Evolutionary conservation across 768 basidiomycete genomes (phyloP), one percentile per base, ranked within the genome.

Genomic region (Kwoniella shandongensis): DNA sequence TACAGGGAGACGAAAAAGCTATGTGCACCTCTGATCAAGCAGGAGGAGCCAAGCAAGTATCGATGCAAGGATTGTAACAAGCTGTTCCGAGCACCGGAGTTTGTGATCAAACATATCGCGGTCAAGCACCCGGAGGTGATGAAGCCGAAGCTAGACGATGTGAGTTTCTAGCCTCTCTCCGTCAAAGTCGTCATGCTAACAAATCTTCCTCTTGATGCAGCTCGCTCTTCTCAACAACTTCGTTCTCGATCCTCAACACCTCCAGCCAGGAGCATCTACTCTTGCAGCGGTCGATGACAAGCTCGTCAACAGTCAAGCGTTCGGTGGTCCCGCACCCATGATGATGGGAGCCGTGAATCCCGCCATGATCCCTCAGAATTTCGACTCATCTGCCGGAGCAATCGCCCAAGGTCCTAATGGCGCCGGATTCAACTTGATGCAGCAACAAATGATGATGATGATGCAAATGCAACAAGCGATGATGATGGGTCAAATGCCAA

Each of bases 11-110:
- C 93, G 48, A 82, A 84, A 48, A 89, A 86, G 69, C 82, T 86
- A 12, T 85, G 87, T 22, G 88, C 88, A 54, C 86, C 86, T 1
- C 82, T 82, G 74, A 83, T 98, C 76, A 93, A 93, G 78, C 88
- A 91, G 74, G 94, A 98, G 77, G 94, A 97, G 65, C 91, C 94
- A 77, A 89, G 87, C 69, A 98, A 96, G 75, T 98, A 89, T 79
- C 83, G 96, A 62, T 99, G 96, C 80, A 94, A 90, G 80, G 72
- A 76, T 38, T 99, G 96, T 77, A 87, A 86, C 78, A 99, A 99
- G 80, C 81, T 98, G 20, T 99, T 99, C 86, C 93, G 93, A 76
- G 96, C 92, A 3, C 88, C 89, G 30, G 85, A 92, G 23, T 99
- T 97, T 78, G 89, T 98, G 45, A 91, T 94, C 79, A 98, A 98